Evolutionary conservation across 768 basidiomycete genomes (phyloP).

Genomic region (Kwoniella sp.): DNA sequence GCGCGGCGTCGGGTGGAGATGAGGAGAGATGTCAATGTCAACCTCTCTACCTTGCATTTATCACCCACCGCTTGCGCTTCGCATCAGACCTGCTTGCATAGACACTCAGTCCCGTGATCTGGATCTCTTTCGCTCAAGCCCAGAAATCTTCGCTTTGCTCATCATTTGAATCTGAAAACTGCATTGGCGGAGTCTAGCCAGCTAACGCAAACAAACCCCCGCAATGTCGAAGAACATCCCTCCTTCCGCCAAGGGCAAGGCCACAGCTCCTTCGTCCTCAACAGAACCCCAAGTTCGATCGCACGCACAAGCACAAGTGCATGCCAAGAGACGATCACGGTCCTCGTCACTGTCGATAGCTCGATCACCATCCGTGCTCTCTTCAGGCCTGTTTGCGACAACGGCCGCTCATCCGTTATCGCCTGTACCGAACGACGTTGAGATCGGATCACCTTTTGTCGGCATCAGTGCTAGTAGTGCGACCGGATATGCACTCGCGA

Average conservation of each 20-base stretch:
- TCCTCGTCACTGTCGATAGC: conserved; percentile 26
- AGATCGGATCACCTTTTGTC: not conserved
- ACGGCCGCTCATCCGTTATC: not conserved
- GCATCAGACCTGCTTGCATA: too few species aligned
- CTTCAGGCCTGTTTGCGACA: conserved; percentile 8
- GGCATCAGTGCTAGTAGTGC: not conserved
- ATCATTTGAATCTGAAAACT: too few species aligned
- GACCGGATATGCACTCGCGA: not conserved
- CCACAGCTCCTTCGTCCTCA: not conserved
- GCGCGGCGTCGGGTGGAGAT: too few species aligned
- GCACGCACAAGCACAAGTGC: not conserved
- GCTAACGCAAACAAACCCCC: too few species aligned
- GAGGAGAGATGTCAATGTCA: too few species aligned
- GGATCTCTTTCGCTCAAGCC: too few species aligned
- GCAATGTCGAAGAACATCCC: not conserved
- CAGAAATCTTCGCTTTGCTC: too few species aligned
- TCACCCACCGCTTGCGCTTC: too few species aligned
- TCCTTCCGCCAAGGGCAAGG: not conserved
- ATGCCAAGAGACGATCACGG: conserved; percentile 1
- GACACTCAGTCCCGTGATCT: too few species aligned
- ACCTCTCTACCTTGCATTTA: too few species aligned
- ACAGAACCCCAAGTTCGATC: not conserved
- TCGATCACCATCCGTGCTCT: conserved; percentile 26
- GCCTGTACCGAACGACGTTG: not conserved
- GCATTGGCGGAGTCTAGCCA: too few species aligned